Percentiles rank a stretch among this genome's conserved stretches.
phyloP scores from a whole-genome alignment of 2,329 filamentous ascomycete species.

The Metarhizium guizhouense region DNA sequence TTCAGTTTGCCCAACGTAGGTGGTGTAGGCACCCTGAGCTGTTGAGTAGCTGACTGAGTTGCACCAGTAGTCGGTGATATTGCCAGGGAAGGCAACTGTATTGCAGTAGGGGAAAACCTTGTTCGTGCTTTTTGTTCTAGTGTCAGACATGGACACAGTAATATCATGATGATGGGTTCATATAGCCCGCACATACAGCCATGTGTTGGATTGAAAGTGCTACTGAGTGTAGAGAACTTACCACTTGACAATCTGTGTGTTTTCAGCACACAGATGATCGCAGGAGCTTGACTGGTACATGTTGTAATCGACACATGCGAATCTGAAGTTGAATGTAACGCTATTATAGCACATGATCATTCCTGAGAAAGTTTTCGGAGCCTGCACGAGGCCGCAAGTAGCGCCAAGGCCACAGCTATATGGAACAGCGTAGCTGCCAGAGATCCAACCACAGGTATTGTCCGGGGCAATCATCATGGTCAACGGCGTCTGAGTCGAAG shows the following conservation, averaged over 20 bases:
- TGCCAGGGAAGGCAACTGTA: conserved; percentile 32
- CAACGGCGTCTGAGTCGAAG: conserved; percentile 8
- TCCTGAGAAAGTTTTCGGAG: conserved; percentile 20
- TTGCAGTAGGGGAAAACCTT: conserved; percentile 31
- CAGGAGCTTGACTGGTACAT: conserved; percentile 28
- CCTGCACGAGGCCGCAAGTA: conserved; percentile 32
- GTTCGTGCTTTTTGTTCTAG: conserved; percentile 23
- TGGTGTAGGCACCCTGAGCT: conserved; percentile 28
- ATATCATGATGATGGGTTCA: no score
- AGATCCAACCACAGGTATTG: conserved; percentile 42
- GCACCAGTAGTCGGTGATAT: conserved; percentile 37
- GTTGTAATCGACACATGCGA: conserved; percentile 29
- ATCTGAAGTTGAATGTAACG: conserved; percentile 23
- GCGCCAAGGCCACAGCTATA: conserved; percentile 28
- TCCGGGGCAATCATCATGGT: conserved; percentile 32
- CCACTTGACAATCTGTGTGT: conserved; percentile 38
- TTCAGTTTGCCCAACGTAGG: conserved; percentile 27
- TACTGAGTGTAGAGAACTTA: conserved; percentile 12
- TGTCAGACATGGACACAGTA: not conserved
- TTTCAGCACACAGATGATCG: conserved; percentile 28
- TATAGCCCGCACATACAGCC: no score
- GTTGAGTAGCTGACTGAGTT: conserved; percentile 22
- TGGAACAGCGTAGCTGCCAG: conserved; percentile 27
- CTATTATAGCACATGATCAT: conserved; percentile 33
- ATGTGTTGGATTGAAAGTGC: not conserved